Base-by-base conservation (phyloP, 2,329 filamentous ascomycete genomes). In the Pezicula neosporulosa region DNA sequence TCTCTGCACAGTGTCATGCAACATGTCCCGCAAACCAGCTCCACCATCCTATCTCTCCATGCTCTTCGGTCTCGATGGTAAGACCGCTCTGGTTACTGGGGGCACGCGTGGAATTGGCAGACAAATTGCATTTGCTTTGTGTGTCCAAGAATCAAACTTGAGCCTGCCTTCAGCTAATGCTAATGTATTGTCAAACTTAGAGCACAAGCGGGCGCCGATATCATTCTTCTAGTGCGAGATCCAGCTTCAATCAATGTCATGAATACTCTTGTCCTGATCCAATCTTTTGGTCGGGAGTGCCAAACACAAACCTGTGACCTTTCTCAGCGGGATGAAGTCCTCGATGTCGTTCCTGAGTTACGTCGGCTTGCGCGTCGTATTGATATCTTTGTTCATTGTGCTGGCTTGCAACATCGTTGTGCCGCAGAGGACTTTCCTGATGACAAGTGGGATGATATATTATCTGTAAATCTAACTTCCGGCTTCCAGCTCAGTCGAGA, bases 31-130 rank as follows among this genome's bases (percentile, higher is more conserved):
- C 18, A 13, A 42, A 42, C 38, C 18, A 42, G 9, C 16, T 44
- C 19, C 8, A 30, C n/a, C 42, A 12, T 10, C 49, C 15, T 58
- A 56, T 44, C 38, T 58, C 18, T 47, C 56, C 10, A 83, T 77
- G 61, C 85, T 94, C 72, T 94, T 94, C 78, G 89, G 86, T 48
- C 80, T 93, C 62, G 83, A 89, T 63, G 89, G 88, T 64, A 94
- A 94, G 70, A 82, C 92, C 44, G 88, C 86, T 58, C 86, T 94
- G 58, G 79, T 94, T 38, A 94, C 90, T 0, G 89, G 89, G 45
- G 90, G 89, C 47, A 90, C 87, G 6, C 77, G 90, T 59, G 90
- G 90, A 36, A 76, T 94, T 9, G 90, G 89, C 19, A 76, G 69
- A 7, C 65, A 66, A 42, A 64, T 72, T 6, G 62, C 65, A 2